phyloP scores from a whole-genome alignment of 305 asterid genomes.

The Solanum hybrid region DNA sequence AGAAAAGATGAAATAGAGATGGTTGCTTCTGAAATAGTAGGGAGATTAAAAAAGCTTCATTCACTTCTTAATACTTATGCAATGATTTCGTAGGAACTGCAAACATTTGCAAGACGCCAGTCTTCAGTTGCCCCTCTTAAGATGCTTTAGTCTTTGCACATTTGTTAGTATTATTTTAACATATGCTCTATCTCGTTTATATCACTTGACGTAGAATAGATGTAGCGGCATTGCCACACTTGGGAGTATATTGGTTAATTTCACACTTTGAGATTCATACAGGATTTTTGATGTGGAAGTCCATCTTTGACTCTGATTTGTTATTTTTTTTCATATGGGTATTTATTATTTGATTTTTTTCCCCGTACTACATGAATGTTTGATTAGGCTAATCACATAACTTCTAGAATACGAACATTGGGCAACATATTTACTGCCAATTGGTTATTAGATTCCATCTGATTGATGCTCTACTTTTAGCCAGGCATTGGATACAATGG shows the following conservation, averaged over 20 bases:
- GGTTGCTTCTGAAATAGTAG: not conserved
- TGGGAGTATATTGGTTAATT: not conserved
- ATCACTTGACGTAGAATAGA: not conserved
- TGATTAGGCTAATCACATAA: not conserved
- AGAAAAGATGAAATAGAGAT: not conserved
- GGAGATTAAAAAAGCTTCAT: not conserved
- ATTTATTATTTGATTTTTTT: not conserved
- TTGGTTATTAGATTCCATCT: not conserved
- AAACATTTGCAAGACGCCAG: not conserved
- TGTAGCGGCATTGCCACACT: not conserved
- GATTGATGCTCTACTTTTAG: conserved; percentile 9
- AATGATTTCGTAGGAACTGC: not conserved
- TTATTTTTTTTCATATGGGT: not conserved
- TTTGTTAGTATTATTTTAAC: not conserved
- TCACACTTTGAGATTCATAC: not conserved
- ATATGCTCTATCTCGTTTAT: not conserved
- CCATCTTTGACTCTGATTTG: not conserved
- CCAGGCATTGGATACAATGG: conserved; percentile 95
- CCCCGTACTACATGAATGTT: not conserved
- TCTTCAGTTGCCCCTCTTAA: not conserved
- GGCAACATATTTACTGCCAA: conserved; percentile 4
- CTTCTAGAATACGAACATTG: not conserved
- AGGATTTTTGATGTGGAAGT: not conserved
- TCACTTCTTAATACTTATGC: not conserved
- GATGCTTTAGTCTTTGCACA: not conserved